Conservation (phyloP, 768 basidiomycete species). For the Tulasnella sp. region DNA sequence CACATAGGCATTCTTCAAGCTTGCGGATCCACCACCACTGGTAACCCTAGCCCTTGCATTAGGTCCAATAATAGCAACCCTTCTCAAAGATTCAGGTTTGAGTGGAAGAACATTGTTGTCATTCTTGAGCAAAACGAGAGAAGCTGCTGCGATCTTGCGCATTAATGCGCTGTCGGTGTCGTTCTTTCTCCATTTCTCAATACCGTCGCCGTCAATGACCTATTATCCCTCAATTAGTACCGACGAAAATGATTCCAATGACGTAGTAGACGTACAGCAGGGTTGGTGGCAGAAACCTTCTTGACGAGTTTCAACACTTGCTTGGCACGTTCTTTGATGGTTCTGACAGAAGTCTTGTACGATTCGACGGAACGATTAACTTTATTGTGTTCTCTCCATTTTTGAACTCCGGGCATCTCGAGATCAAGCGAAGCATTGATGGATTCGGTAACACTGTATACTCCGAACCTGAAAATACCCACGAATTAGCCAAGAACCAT, state of each 20-base stretch:
- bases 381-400: constrained; percentile 18
- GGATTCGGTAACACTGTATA: constrained; percentile 32
- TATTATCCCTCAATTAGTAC: constrained; percentile 43
- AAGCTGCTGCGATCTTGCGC: constrained; percentile 44
- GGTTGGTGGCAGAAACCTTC: constrained; percentile 34
- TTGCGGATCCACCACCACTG: constrained; percentile 63
- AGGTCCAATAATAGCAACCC: constrained; percentile 53
- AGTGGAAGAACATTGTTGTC: constrained; percentile 42
- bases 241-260: constrained; percentile 53
- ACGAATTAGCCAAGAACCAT: constrained; percentile 3
- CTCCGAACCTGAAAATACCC: constrained; percentile 25
- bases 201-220: constrained; percentile 41
- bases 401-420: constrained; percentile 42
- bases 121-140: constrained; percentile 59
- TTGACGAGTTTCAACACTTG: constrained; percentile 24
- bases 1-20: constrained; percentile 43
- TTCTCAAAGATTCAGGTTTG: constrained; percentile 27
- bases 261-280: constrained; percentile 42
- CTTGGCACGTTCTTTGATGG: constrained; percentile 20
- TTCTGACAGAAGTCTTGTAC: constrained; percentile 32
- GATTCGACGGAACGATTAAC: constrained; percentile 17
- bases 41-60: constrained; percentile 53
- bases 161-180: constrained; percentile 43
- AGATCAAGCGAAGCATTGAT: constrained; percentile 53
- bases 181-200: constrained; percentile 39